Evolutionary conservation across 495 filamentous ascomycete genomes (phyloP).

Genomic region (Penicillium psychrofluorescens): DNA sequence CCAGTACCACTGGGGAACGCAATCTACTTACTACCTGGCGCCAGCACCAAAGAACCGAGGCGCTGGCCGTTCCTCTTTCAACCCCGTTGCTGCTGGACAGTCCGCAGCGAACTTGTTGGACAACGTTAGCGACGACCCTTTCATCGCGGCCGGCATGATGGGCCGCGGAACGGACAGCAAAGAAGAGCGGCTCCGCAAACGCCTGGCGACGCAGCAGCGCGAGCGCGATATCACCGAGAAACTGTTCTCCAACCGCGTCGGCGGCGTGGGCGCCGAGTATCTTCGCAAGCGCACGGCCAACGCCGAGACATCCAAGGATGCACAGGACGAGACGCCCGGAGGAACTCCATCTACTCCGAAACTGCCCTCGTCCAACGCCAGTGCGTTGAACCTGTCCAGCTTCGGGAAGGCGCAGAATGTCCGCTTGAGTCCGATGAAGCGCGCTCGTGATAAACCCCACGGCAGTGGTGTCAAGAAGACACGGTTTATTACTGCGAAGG

Average conservation of each 20-base stretch:
- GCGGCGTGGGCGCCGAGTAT: conserved; percentile 71
- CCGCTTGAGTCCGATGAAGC: conserved; percentile 65
- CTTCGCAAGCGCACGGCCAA: conserved; percentile 43
- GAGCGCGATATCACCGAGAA: conserved; percentile 74
- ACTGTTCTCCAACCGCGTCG: conserved; percentile 52
- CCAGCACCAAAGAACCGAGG: conserved; percentile 27
- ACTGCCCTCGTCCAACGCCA: conserved; percentile 1
- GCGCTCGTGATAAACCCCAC: conserved; percentile 27
- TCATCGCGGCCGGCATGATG: conserved; percentile 40
- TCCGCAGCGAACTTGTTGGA: conserved; percentile 54
- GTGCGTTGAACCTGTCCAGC: conserved; percentile 17
- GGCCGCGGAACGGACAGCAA: conserved; percentile 43
- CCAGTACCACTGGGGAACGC: conserved; percentile 52
- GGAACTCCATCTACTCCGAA: conserved; percentile 7
- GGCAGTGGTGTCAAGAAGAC: conserved; percentile 61
- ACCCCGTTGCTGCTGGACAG: conserved; percentile 20
- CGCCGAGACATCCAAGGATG: conserved; percentile 5
- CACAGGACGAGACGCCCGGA: conserved; percentile 2
- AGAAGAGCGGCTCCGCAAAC: conserved; percentile 61
- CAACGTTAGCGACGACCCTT: conserved; percentile 57
- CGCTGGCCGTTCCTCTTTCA: conserved; percentile 13
- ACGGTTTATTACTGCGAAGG: conserved; percentile 69
- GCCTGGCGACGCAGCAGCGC: conserved; percentile 63
- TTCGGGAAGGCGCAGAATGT: conserved; percentile 41
- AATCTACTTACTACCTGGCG: conserved; percentile 53